Evolutionary conservation across 352 stramenopile genomes (phyloP).

Genomic region (Blastocystis sp.): DNA sequence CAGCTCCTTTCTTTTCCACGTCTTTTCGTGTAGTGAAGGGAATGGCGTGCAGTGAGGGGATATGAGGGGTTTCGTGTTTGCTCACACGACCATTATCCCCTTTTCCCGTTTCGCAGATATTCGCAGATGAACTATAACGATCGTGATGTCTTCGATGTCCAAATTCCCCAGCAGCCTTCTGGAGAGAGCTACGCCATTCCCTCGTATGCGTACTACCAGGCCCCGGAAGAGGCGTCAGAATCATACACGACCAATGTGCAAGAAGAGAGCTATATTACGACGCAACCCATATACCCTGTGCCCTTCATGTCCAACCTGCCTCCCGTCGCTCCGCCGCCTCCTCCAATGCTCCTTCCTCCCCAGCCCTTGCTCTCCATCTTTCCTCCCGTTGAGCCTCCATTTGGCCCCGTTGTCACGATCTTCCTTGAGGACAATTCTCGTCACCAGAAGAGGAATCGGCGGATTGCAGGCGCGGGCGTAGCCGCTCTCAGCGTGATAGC

Average conservation of each 20-base stretch:
- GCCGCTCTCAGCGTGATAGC: not conserved
- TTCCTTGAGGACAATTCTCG: constrained; percentile 62
- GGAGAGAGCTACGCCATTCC: not conserved
- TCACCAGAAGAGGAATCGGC: constrained; percentile 62
- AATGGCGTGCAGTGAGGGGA: not conserved
- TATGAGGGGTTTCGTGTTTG: not conserved
- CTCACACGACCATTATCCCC: not conserved
- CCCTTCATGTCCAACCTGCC: not conserved
- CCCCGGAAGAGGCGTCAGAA: not conserved
- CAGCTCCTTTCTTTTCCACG: too few relatives aligned
- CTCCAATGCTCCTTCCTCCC: constrained; percentile 7
- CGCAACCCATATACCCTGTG: not conserved
- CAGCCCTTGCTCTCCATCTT: constrained; percentile 6
- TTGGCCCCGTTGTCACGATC: constrained; percentile 37
- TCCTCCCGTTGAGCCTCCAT: constrained; percentile 29
- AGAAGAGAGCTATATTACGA: not conserved
- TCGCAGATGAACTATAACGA: not conserved
- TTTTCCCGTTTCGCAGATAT: not conserved
- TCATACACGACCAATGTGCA: not conserved
- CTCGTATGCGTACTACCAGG: not conserved
- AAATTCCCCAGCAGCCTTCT: not conserved
- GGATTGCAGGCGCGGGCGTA: constrained; percentile 20
- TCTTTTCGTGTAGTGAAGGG: too few relatives aligned
- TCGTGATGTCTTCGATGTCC: not conserved
- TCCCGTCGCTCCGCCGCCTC: not conserved